Base-by-base conservation (phyloP, 495 filamentous ascomycete genomes). In the Oleoguttula mirabilis region DNA sequence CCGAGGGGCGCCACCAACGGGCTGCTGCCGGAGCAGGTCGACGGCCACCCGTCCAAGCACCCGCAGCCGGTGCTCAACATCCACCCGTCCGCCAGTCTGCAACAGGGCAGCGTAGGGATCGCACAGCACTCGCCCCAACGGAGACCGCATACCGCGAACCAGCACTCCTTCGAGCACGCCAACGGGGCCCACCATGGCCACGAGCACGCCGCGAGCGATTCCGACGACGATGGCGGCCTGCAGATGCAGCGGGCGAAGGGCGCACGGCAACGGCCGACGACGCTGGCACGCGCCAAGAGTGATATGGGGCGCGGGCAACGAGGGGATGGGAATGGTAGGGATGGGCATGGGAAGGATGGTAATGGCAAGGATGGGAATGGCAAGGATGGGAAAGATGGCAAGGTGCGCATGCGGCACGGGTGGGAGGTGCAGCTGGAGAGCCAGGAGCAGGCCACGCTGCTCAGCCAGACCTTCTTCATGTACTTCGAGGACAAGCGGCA, bases 401-500 rank as follows among this genome's bases (percentile, higher is more conserved):
- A 39, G 33, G 36, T 25, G n/a, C 17, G 68, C 17, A 70, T 79
- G 61, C 66, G 75, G 30, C 75, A 79, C 58, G 75, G 75, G 20
- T 79, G 71, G 69, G 73, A 76, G 38, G 67, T 72, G 41, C 73
- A 77, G 55, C 74, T 76, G 39, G 67, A 70, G 4, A 75, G 71
- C 10, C 68, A 62, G 37, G 72, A 76, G 54, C 74, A 75, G 48
- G 60, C 76, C 21, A 68, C 66, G 42, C 59, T 75, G 12, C 40
- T 44, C 31, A 28, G 24, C n/a, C 62, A 87, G 79, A 77, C 73
- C 45, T 96, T 93, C 72, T 95, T 88, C 66, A 94, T 95, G 88
- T 99, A 96, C 61, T 99, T 82, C 58, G 93, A 86, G 34, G 90
- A 96, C 58, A 96, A 96, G 60, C 79, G 86, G 20, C 90, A 96